Percentiles rank a stretch among this genome's conserved stretches.
phyloP scores from a whole-genome alignment of 1,139 yeast genomes.

The Zygoascus sp. region DNA sequence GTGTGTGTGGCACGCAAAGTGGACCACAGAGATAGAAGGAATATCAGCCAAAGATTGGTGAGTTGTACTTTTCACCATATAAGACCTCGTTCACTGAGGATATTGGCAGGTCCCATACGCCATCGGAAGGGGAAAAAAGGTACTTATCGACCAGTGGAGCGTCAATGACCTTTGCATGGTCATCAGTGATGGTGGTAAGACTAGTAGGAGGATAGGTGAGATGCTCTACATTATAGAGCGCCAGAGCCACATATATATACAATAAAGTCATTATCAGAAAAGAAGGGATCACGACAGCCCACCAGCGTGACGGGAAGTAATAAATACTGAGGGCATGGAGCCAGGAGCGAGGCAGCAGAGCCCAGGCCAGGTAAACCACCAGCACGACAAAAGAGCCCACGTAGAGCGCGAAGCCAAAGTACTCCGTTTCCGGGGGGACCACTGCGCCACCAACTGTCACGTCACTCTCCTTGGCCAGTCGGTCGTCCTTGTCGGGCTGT shows the following conservation, averaged over 20 bases:
- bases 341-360: constrained; percentile 54
- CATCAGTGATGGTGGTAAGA: constrained; percentile 63
- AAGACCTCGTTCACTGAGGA: constrained; percentile 65
- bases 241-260: constrained; percentile 64
- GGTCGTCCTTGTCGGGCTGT: constrained; percentile 14
- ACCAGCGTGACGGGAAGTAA: constrained; percentile 82
- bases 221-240: constrained; percentile 68
- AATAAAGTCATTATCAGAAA: constrained; percentile 65
- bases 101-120: constrained; percentile 79
- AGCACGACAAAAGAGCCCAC: constrained; percentile 54
- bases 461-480: constrained; percentile 66
- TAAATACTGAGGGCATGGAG: constrained; percentile 53
- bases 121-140: constrained; percentile 59
- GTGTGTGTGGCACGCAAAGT: no score
- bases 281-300: constrained; percentile 77
- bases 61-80: constrained; percentile 36
- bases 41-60: no score
- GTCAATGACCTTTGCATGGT: constrained; percentile 51
- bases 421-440: constrained; percentile 67
- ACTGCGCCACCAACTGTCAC: constrained; percentile 64
- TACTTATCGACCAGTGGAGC: constrained; percentile 28
- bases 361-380: constrained; percentile 61
- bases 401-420: constrained; percentile 75
- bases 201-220: constrained; percentile 58
- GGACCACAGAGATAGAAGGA: no score